phyloP scores from a whole-genome alignment of 139 green algal species.

The Limnomonas spitsbergensis region DNA sequence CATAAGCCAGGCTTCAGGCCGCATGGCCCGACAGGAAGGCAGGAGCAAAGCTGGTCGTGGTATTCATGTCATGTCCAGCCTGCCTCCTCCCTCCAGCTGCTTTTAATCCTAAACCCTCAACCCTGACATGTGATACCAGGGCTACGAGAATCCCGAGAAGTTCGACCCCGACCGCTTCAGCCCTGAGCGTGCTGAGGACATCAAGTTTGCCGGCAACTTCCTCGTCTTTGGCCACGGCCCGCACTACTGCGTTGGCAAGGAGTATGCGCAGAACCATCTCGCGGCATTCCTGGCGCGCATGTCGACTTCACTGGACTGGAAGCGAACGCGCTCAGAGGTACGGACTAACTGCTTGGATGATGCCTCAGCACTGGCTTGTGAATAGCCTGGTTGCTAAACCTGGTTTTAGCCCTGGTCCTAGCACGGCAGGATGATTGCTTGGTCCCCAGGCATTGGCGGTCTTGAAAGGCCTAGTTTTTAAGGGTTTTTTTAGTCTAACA shows the following conservation, averaged over 20 bases:
- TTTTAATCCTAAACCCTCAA: no score
- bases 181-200: conserved; percentile 73
- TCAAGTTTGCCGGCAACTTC: conserved; percentile 69
- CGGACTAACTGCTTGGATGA: neutral
- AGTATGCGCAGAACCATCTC: conserved; percentile 85
- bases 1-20: no score
- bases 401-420: no score
- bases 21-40: no score
- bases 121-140: no score
- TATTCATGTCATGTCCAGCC: neutral
- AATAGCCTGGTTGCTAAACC: neutral
- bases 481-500: no score
- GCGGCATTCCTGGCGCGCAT: conserved; percentile 71
- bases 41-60: no score
- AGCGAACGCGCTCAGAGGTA: conserved; percentile 29
- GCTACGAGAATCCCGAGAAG: conserved; percentile 60
- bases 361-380: neutral
- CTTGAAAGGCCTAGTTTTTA: no score
- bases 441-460: no score
- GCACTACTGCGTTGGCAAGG: conserved; percentile 82
- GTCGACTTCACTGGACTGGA: conserved; percentile 60
- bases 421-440: no score
- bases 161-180: conserved; percentile 85
- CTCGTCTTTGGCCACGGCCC: conserved; percentile 82
- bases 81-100: neutral